Evolutionary conservation across 306 rosid species (phyloP), one percentile per base, ranked within the genome.

Genomic region (Rosa lucieae): DNA sequence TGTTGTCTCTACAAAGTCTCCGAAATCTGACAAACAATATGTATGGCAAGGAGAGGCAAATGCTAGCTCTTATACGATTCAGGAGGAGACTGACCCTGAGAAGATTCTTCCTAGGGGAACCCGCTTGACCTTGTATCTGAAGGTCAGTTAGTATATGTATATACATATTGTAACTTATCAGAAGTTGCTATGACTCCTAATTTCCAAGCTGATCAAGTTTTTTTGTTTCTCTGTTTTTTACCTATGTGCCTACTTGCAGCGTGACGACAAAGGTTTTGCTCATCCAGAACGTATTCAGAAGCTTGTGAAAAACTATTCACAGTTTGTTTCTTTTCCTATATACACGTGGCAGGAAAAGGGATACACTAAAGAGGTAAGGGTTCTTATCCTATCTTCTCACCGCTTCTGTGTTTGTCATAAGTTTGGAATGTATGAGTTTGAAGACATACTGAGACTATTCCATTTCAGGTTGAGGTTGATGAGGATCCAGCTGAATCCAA

Each of bases 31-130:
- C 79, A 96, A 88, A 75, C 99, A 91, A 80, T 96, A 93, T 76
- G 88, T 93, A 78, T 96, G 99, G 99, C 97, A 93, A 88, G 97
- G 97, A 67, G 99, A 93, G 84, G 99, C 92, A 70, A 93, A 93
- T 90, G 88, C 97, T 66, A 91, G 98, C 91, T 91, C 99, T 23
- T 96, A 96, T 81, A 89, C 93, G 21, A 87, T 96, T 72, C 74
- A 80, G n/a, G 98, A 96, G 83, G 98, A 96, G 89, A 91, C 92
- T 67, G 93, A 96, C 79, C 93, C 94, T 32, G 93, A 89, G 83
- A 91, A 93, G 84, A 79, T 78, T 52, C 79, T 96, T 76, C 94
- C 97, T 21, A 96, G 98, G 80, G 99, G 99, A 88, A 96, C 99
- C 63, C 69, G 92, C 70, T 90, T 96, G 68, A 93, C 93, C 52